Percentiles rank a stretch among this genome's conserved stretches.
Conservation (phyloP, 208 protist genomes). For the Crithidia expoeki region DNA sequence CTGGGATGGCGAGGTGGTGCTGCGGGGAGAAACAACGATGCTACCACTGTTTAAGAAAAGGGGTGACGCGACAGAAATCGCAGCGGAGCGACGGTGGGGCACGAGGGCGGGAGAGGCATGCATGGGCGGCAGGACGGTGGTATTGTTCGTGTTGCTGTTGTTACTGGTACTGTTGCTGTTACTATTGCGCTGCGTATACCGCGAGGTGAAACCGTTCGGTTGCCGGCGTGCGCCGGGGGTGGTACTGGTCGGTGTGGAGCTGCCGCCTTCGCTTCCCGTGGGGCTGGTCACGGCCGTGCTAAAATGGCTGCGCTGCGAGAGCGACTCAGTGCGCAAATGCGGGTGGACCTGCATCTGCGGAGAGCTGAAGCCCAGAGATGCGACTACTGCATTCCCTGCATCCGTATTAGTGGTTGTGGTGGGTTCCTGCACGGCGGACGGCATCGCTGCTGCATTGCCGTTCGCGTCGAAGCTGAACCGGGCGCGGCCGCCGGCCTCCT, state of each 20-base stretch:
- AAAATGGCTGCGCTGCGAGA: background rate
- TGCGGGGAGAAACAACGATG: background rate
- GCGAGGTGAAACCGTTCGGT: background rate
- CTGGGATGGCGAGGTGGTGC: constrained; percentile 8
- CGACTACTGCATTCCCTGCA: background rate
- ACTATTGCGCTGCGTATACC: background rate
- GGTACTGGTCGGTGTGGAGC: background rate
- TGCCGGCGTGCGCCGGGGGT: background rate
- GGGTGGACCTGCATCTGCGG: background rate
- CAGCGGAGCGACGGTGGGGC: constrained; percentile 1
- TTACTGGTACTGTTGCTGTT: background rate
- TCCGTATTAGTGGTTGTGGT: background rate
- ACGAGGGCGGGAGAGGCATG: background rate
- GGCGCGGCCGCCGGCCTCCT: constrained; percentile 19
- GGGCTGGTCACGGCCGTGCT: constrained; percentile 3
- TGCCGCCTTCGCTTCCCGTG: background rate
- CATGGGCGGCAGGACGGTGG: background rate
- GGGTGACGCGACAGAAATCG: constrained; percentile 6
- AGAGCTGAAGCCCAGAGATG: background rate
- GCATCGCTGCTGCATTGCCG: background rate
- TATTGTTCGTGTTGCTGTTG: background rate
- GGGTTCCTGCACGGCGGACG: background rate
- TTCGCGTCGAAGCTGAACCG: constrained; percentile 4
- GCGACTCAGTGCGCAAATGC: background rate
- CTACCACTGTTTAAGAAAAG: background rate